A percentile compares a stretch with the other conserved stretches of the same genome.
These are phyloP conservation scores for Diplodia mutila DNA, from an alignment of 2,329 filamentous ascomycete species.

Conservation along the genomic window DNA sequence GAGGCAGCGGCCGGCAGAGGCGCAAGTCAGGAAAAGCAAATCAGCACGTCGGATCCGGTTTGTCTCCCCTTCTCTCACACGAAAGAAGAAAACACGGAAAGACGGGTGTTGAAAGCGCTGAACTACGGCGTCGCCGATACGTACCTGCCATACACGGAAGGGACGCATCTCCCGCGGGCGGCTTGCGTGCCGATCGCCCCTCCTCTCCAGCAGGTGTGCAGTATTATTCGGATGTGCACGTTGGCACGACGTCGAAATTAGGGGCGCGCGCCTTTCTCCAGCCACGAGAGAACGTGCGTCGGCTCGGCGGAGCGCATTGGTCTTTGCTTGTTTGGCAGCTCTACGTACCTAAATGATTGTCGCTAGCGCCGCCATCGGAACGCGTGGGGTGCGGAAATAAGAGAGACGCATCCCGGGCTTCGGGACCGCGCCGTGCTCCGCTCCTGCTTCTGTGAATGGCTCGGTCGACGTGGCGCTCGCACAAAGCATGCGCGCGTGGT, in stretches of 20 bases:
- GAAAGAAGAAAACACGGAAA: background rate
- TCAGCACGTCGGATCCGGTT: background rate
- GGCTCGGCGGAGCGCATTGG: background rate
- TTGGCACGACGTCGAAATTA: slow-evolving; percentile 22
- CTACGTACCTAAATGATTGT: too few relatives aligned
- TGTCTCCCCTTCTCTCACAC: background rate
- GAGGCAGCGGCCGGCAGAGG: background rate
- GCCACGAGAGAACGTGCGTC: slow-evolving; percentile 3
- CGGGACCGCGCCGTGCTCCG: too few relatives aligned
- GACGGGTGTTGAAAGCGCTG: too few relatives aligned
- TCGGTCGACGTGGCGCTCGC: background rate
- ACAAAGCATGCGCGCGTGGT: background rate
- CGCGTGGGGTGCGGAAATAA: background rate
- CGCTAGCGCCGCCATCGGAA: background rate
- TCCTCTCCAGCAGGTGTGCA: background rate
- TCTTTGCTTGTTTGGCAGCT: slow-evolving; percentile 1
- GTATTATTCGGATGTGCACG: slow-evolving; percentile 3
- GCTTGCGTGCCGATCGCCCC: background rate
- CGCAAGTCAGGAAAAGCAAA: background rate
- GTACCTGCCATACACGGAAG: slow-evolving; percentile 12
- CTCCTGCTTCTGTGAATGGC: too few relatives aligned
- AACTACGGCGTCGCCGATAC: slow-evolving; percentile 18
- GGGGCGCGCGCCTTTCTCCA: background rate
- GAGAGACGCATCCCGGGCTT: background rate
- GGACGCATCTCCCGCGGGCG: background rate